Percentiles rank a stretch among this genome's conserved stretches.
These are phyloP conservation scores for Ceratorhiza oryzae-sativae DNA, from an alignment of 1,284 basidiomycete genomes.

Conservation along the genomic window DNA sequence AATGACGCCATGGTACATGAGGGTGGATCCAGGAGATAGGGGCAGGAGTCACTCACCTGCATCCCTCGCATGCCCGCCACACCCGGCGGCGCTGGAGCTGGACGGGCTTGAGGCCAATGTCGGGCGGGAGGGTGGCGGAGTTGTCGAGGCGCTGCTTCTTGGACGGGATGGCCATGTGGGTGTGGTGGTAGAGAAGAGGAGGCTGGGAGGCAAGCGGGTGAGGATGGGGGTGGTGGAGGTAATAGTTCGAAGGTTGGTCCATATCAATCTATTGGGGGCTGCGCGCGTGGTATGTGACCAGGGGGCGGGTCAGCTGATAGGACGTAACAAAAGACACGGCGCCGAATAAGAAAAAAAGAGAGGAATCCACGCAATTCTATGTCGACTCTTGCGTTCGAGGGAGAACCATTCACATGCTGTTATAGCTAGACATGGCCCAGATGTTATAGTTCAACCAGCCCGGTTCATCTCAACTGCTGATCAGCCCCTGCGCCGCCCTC, in stretches of 20 bases:
- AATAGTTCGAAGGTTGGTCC: constrained; percentile 23
- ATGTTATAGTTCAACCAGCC: constrained; percentile 8
- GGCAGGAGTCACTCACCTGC: constrained; percentile 61
- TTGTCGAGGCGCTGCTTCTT: constrained; percentile 76
- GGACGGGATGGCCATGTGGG: constrained; percentile 61
- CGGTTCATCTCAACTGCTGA: constrained; percentile 24
- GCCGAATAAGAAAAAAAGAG: constrained; percentile 8
- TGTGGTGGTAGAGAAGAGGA: constrained; percentile 48
- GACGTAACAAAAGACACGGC: constrained; percentile 38
- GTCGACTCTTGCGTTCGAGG: neutral
- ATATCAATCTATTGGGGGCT: constrained; percentile 36
- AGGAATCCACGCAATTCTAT: constrained; percentile 21
- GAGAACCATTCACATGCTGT: constrained; percentile 23
- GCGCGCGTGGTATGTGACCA: constrained; percentile 39
- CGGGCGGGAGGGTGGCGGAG: constrained; percentile 54
- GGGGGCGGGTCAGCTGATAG: constrained; percentile 38
- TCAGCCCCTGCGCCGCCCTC: neutral
- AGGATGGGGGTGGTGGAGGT: constrained; percentile 50
- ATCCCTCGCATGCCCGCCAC: constrained; percentile 84
- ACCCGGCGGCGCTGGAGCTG: constrained; percentile 69
- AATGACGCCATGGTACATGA: constrained; percentile 43
- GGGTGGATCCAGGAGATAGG: constrained; percentile 35
- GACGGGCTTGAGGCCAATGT: constrained; percentile 70
- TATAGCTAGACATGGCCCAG: neutral
- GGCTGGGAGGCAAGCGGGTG: constrained; percentile 54